Evolutionary conservation across 192 early-diverging fungal species (phyloP), one percentile per base, ranked within the genome.

Genomic region (Dissophora ornata): DNA sequence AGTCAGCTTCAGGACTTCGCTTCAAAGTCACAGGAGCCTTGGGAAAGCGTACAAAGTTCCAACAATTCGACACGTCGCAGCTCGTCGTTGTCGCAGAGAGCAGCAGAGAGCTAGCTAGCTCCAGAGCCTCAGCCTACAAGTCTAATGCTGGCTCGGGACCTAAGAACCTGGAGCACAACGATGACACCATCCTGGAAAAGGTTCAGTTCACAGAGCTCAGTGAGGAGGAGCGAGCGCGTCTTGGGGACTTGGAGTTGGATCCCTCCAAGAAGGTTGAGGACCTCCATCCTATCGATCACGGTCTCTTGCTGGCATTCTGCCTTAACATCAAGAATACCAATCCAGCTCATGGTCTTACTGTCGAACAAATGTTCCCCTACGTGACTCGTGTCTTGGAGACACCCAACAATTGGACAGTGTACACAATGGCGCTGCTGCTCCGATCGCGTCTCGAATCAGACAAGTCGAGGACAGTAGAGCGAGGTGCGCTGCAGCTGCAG

Each of bases 331-430:
- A 95, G 57, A 97, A 97, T 83, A 93, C 91, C 28, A 99, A 97
- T 60, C 95, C 96, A 10, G 87, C 82, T 7, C 89, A 99, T 62
- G 98, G 96, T 30, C 83, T 99, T 24, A 99, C 98, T 8, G 86
- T 86, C 29, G 97, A 99, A 80, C 90, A 98, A 84, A 99, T 99
- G 98, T 80, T 88, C 40, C 96, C 98, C 19, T 99, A 93, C 77
- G 94, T 97, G 4, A 79, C 87, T 51, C 90, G 97, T 46, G 95
- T 98, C 9, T 80, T 98, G 44, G 91, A 94, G 64, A 93, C 96
- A 61, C 86, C 95, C 51, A 95, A 94, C 83, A 99, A 99, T 83
- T 99, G 97, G 97, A 95, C 93, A 79, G 93, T 99, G 16, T 91
- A 97, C 83, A 96, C 98, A 26, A 96, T 97, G 95, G 97, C 86